Evolutionary conservation across 768 basidiomycete genomes (phyloP).

Genomic region (Suillus bovinus): DNA sequence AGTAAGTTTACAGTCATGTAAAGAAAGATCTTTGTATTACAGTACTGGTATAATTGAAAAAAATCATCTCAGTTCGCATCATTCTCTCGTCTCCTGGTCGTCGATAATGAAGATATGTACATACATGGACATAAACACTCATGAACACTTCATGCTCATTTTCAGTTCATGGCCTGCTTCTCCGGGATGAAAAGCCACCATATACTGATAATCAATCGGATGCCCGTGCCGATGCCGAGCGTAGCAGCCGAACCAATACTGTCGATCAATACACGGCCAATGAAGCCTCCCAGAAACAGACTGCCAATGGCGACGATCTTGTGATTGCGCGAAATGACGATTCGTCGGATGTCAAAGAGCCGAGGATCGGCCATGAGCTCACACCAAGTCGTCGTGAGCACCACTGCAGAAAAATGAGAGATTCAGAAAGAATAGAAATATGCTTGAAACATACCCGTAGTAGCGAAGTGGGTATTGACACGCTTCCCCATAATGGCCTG

Average conservation of each 20-base stretch:
- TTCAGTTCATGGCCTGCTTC: constrained; percentile 17
- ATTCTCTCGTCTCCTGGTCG: neutral
- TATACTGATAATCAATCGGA: constrained; percentile 60
- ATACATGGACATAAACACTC: neutral
- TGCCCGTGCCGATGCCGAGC: constrained; percentile 64
- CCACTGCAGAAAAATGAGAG: constrained; percentile 44
- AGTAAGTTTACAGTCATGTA: too few relatives aligned
- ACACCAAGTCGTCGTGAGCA: constrained; percentile 87
- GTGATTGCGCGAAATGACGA: constrained; percentile 66
- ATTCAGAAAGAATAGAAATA: constrained; percentile 2
- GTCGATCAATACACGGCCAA: constrained; percentile 57
- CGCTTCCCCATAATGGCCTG: constrained; percentile 88
- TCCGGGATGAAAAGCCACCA: constrained; percentile 66
- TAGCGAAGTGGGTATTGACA: constrained; percentile 76
- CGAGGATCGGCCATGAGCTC: constrained; percentile 82
- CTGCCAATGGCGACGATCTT: constrained; percentile 61
- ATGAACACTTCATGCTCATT: neutral
- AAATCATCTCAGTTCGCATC: neutral
- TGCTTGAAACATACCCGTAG: constrained; percentile 55
- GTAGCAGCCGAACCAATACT: constrained; percentile 61
- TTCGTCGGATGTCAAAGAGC: constrained; percentile 58
- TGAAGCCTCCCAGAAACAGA: constrained; percentile 80
- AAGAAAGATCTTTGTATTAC: too few relatives aligned
- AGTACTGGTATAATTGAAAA: neutral
- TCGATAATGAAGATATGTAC: neutral